Evolutionary conservation across 371 early-diverging fungal genomes (phyloP).

Genomic region (Rhizopus arrhizus): DNA sequence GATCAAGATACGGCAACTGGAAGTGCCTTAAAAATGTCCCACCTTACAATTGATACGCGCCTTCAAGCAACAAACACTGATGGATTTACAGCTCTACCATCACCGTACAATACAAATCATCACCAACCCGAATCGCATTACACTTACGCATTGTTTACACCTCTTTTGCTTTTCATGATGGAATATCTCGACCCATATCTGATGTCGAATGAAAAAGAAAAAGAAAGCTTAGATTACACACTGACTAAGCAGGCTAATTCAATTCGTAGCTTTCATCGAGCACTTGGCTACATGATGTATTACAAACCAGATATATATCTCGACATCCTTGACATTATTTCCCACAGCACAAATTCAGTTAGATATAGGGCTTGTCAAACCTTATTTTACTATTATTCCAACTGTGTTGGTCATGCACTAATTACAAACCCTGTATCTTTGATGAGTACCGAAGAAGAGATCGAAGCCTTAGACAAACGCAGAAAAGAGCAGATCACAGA

Average conservation of each 20-base stretch:
- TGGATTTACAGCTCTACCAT: constrained; percentile 7
- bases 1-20: constrained; percentile 22
- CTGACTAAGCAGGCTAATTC: constrained; percentile 32
- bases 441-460: constrained; percentile 33
- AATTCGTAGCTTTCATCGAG: constrained; percentile 53
- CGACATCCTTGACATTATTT: constrained; percentile 58
- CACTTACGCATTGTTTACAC: constrained; percentile 42
- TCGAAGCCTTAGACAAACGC: constrained; percentile 28
- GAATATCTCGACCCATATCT: constrained; percentile 52
- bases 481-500: constrained; percentile 36
- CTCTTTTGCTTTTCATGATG: constrained; percentile 49
- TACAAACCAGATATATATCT: constrained; percentile 57
- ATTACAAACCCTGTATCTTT: constrained; percentile 53
- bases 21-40: constrained; percentile 23
- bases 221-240: constrained; percentile 20
- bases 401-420: constrained; percentile 55
- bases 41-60: constrained; percentile 51
- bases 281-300: constrained; percentile 50
- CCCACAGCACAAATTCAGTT: constrained; percentile 44
- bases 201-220: constrained; percentile 23
- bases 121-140: constrained; percentile 20
- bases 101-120: constrained; percentile 23
- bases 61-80: constrained; percentile 13
- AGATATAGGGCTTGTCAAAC: constrained; percentile 47
- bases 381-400: constrained; percentile 44